Conservation (phyloP, 768 basidiomycete species). For the Galerina sulciceps region DNA sequence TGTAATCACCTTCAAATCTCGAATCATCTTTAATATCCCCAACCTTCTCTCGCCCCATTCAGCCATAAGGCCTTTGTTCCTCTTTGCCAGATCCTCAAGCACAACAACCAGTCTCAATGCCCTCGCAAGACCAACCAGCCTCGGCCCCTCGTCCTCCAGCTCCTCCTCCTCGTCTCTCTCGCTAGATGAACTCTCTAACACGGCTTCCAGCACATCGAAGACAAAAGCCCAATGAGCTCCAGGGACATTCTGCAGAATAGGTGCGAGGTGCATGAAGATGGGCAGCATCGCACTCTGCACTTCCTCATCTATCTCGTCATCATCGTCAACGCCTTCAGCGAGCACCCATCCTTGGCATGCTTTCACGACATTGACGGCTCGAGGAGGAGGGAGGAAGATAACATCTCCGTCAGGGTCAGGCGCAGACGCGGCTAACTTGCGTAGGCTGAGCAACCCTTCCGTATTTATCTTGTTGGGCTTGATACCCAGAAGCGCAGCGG, state of each 20-base stretch:
- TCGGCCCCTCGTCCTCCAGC: slow-evolving; percentile 25
- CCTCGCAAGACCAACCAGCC: slow-evolving; percentile 67
- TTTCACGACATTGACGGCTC: slow-evolving; percentile 88
- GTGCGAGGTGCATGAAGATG: slow-evolving; percentile 76
- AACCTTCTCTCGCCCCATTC: slow-evolving; percentile 66
- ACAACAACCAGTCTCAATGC: slow-evolving; percentile 69
- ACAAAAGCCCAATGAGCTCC: slow-evolving; percentile 94
- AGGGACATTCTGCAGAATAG: slow-evolving; percentile 84
- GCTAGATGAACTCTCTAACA: slow-evolving; percentile 59
- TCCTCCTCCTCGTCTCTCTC: slow-evolving; percentile 10
- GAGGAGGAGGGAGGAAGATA: slow-evolving; percentile 81
- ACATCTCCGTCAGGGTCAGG: slow-evolving; percentile 81
- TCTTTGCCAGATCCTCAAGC: slow-evolving; percentile 69
- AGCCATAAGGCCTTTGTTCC: slow-evolving; percentile 76
- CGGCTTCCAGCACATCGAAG: slow-evolving; percentile 87
- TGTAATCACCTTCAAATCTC: slow-evolving; percentile 58
- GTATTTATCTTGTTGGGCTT: slow-evolving; percentile 63
- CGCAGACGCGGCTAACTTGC: slow-evolving; percentile 71
- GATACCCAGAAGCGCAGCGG: slow-evolving; percentile 77
- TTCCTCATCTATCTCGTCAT: slow-evolving; percentile 76
- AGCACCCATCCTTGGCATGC: slow-evolving; percentile 83
- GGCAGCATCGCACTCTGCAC: slow-evolving; percentile 79
- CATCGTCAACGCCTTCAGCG: slow-evolving; percentile 62
- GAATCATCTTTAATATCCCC: slow-evolving; percentile 58
- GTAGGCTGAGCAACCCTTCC: slow-evolving; percentile 70